Evolutionary conservation across 805 yeast genomes (phyloP), one percentile per base, ranked within the genome.

Genomic region (Saturnispora sanitii): DNA sequence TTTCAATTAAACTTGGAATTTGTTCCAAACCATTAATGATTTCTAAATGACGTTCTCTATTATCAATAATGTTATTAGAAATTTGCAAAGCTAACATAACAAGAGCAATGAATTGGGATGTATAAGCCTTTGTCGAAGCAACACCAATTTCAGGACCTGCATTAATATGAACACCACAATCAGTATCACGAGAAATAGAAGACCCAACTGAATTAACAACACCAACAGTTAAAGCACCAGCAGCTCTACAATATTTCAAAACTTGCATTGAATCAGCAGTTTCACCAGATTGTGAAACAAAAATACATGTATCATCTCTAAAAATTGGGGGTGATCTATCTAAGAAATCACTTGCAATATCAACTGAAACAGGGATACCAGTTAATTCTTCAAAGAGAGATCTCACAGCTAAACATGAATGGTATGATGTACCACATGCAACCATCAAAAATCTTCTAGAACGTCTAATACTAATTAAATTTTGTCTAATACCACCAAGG

Each of bases 141-240:
- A 92, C 99, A 64, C 98, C 97, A 49, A 92, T 92, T 67, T 92
- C 99, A 35, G 98, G 98, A 50, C 99, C 99, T 37, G 98, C 98
- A 60, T 92, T 92, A 61, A 92, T 88, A 63, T 92, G 99, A 43
- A 92, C 96, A 76, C 99, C 99, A 71, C 98, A 92, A 65, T 88
- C 95, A 18, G 99, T 92, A 57, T 79, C 87, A 67, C 99, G 80
- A 6, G 97, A 90, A 62, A 92, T 86, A 32, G 92, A 78, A 4
- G 98, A 92, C 57, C 99, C 99, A 33, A 92, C 99, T 51, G 88
- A 75, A 71, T 92, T 92, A 48, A 92, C 98, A 56, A 92, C 84
- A 67, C 99, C 99, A 43, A 92, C 92, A 22, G 96, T 87, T 50
- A 94, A 71, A 26, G 98, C 96, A 53, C 97, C 98, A 58, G 96